Evolutionary conservation across 768 basidiomycete species (phyloP).

Genomic region (Agaricus subrufescens): DNA sequence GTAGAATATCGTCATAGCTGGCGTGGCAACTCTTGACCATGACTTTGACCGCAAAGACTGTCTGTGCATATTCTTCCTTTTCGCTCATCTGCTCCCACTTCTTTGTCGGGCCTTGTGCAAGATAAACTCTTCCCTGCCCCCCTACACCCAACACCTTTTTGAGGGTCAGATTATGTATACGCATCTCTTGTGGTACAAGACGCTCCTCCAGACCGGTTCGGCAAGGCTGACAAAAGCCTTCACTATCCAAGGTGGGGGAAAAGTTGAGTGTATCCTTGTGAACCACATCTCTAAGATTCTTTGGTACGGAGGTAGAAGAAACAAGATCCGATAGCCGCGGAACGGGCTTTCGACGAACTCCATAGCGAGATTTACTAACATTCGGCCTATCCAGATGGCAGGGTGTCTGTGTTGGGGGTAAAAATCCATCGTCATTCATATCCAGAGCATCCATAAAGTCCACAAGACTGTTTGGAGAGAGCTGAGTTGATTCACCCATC

Average conservation of each 20-base stretch:
- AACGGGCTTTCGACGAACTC: slow-evolving; percentile 13
- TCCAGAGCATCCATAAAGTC: background rate
- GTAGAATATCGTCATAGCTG: slow-evolving; percentile 10
- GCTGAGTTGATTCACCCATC: too few relatives aligned
- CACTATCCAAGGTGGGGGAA: background rate
- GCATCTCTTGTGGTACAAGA: background rate
- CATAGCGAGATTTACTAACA: background rate
- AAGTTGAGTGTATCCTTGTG: background rate
- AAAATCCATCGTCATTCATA: too few relatives aligned
- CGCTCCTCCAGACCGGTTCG: background rate
- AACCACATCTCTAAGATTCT: background rate
- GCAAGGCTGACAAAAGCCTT: background rate
- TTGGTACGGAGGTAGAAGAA: background rate
- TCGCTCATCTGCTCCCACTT: background rate
- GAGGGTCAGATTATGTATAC: slow-evolving; percentile 6
- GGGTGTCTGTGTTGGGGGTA: background rate
- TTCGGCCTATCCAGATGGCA: slow-evolving; percentile 1
- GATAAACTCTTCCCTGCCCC: slow-evolving; percentile 15
- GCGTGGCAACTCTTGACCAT: slow-evolving; percentile 12
- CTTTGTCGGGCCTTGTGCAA: slow-evolving; percentile 5
- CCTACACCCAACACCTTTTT: slow-evolving; percentile 12
- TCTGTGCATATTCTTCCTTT: background rate
- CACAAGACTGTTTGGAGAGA: background rate
- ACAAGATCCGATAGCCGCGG: slow-evolving; percentile 4
- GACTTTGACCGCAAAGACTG: slow-evolving; percentile 13